Evolutionary conservation across 345 rosid genomes (phyloP).

Genomic region (Euphorbia tirucalli): DNA sequence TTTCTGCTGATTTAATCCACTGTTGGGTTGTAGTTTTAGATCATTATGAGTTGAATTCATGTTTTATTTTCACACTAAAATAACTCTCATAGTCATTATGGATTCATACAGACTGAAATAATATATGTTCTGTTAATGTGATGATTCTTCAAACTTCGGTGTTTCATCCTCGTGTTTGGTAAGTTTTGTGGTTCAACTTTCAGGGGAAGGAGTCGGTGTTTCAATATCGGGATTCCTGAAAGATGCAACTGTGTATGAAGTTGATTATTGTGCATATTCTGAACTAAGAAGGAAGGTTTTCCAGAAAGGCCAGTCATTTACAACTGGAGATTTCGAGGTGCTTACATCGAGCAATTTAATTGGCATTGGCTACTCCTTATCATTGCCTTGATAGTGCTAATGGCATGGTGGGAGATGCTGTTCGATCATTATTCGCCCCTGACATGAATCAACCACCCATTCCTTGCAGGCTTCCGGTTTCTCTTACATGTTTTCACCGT

Average conservation of each 20-base stretch:
- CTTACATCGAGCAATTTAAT: conserved; percentile 36
- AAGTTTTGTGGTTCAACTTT: conserved; percentile 8
- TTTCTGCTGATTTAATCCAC: not conserved
- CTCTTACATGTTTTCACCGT: not conserved
- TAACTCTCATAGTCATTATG: too few species aligned
- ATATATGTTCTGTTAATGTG: not conserved
- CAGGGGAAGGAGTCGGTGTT: conserved; percentile 92
- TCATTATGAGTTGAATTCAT: not conserved
- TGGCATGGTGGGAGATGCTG: not conserved
- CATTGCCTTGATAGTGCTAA: not conserved
- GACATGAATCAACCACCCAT: too few species aligned
- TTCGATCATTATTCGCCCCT: not conserved
- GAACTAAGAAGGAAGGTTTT: conserved; percentile 48
- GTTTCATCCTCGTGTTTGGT: not conserved
- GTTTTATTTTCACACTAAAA: too few species aligned
- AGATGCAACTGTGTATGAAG: conserved; percentile 50
- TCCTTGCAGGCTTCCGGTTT: not conserved
- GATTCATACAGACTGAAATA: too few species aligned
- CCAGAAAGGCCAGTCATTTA: conserved; percentile 22
- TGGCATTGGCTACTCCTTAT: conserved; percentile 38
- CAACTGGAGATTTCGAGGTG: conserved; percentile 54
- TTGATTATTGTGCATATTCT: conserved; percentile 72
- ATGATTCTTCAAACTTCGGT: not conserved
- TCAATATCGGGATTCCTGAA: conserved; percentile 55
- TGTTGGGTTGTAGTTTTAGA: not conserved